phyloP scores from a whole-genome alignment of 768 basidiomycete genomes.

The Lentinula raphanica region DNA sequence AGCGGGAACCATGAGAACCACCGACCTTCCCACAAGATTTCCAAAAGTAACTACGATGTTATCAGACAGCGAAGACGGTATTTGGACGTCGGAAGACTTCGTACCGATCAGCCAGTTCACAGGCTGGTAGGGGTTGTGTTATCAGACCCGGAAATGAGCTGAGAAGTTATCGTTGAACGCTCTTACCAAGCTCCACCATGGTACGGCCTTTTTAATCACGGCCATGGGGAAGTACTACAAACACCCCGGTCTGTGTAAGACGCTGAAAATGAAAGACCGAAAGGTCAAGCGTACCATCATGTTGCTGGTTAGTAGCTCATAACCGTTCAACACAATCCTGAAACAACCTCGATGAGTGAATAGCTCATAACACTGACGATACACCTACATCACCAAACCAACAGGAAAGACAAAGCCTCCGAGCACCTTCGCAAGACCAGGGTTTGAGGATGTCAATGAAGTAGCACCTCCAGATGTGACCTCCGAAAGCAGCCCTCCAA shows the following conservation, averaged over 20 bases:
- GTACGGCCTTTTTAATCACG: slow-evolving; percentile 50
- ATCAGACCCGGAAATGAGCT: neutral
- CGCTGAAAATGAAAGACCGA: neutral
- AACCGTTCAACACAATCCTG: slow-evolving; percentile 70
- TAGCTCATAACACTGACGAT: no score
- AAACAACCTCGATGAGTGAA: neutral
- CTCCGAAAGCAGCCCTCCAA: slow-evolving; percentile 61
- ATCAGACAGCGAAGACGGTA: neutral
- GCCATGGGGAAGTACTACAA: slow-evolving; percentile 67
- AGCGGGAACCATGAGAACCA: neutral
- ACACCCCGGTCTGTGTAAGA: neutral
- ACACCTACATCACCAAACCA: slow-evolving; percentile 64
- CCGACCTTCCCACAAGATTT: slow-evolving; percentile 46
- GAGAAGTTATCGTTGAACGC: neutral
- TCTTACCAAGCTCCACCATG: slow-evolving; percentile 55
- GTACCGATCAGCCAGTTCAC: slow-evolving; percentile 67
- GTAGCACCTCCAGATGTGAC: slow-evolving; percentile 57
- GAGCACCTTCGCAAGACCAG: slow-evolving; percentile 62
- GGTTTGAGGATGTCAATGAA: slow-evolving; percentile 45
- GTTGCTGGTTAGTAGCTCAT: slow-evolving; percentile 70
- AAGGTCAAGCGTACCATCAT: slow-evolving; percentile 50
- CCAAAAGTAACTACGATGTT: slow-evolving; percentile 48
- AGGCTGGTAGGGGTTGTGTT: slow-evolving; percentile 17
- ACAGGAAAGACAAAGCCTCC: slow-evolving; percentile 71
- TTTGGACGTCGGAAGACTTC: no score